Percentiles rank a stretch among this genome's conserved stretches.
These are phyloP conservation scores for Penicillium diatomitis DNA, from an alignment of 495 filamentous ascomycete genomes.

Conservation along the genomic window DNA sequence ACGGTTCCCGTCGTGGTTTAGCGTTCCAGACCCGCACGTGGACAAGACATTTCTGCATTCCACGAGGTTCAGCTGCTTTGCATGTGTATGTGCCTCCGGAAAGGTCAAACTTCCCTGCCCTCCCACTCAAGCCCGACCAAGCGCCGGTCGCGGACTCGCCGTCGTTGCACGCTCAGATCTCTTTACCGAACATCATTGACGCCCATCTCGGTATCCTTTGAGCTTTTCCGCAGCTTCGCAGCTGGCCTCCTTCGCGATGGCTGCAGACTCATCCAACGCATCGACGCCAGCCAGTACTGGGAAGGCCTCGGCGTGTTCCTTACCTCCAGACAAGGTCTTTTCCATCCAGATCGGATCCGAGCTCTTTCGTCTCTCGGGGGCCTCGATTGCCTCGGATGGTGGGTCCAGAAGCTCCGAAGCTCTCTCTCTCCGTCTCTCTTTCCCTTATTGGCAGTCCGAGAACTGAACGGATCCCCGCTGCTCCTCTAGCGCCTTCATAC, in stretches of 20 bases:
- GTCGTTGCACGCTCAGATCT: too few species aligned
- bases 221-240: not conserved
- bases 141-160: too few species aligned
- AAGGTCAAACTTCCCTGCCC: too few species aligned
- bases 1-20: too few species aligned
- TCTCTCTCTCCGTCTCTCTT: not conserved
- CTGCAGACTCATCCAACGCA: not conserved
- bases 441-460: not conserved
- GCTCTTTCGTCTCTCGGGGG: conserved; percentile 88
- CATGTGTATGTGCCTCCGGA: too few species aligned
- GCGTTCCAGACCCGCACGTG: too few species aligned
- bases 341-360: conserved; percentile 91
- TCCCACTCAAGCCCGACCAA: too few species aligned
- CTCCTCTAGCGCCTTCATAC: conserved; percentile 76
- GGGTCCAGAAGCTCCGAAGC: conserved; percentile 28
- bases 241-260: not conserved
- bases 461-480: not conserved
- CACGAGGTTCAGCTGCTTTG: too few species aligned
- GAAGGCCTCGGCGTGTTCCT: conserved; percentile 9
- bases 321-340: conserved; percentile 65
- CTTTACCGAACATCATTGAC: too few species aligned
- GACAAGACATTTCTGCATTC: too few species aligned
- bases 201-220: too few species aligned
- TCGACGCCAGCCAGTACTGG: not conserved
- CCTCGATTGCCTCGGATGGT: conserved; percentile 94